Conservation (phyloP, 495 filamentous ascomycete species). For the Usnea hakonensis region DNA sequence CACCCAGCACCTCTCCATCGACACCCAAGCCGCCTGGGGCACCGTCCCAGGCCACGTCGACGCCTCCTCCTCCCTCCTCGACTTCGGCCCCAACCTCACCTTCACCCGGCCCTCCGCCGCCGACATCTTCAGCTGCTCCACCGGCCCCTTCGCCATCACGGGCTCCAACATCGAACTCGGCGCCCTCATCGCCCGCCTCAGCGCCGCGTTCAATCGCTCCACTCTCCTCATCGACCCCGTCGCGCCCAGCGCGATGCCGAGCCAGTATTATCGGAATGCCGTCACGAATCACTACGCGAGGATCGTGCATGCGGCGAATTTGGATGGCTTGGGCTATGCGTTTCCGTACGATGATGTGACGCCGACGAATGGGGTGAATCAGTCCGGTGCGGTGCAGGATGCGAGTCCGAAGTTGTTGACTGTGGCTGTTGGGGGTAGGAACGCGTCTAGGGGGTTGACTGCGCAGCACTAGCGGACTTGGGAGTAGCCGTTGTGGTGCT, state of each 20-base stretch:
- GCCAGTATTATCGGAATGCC: slow-evolving; percentile 44
- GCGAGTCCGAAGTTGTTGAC: slow-evolving; percentile 49
- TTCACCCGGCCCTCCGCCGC: slow-evolving; percentile 50
- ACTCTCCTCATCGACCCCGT: slow-evolving; percentile 45
- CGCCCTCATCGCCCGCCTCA: slow-evolving; percentile 55
- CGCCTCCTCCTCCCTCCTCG: slow-evolving; percentile 38
- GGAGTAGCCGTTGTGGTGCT: neutral
- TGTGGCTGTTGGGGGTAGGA: slow-evolving; percentile 54
- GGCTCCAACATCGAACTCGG: slow-evolving; percentile 40
- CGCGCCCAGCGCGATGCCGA: slow-evolving; percentile 43
- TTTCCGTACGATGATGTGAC: slow-evolving; percentile 76
- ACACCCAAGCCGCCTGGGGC: slow-evolving; percentile 53
- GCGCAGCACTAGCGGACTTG: slow-evolving; percentile 1
- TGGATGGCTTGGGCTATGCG: slow-evolving; percentile 60
- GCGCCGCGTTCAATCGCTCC: slow-evolving; percentile 61
- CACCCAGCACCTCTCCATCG: slow-evolving; percentile 42
- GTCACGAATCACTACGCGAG: slow-evolving; percentile 67
- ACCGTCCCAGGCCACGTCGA: slow-evolving; percentile 46
- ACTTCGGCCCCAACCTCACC: slow-evolving; percentile 36
- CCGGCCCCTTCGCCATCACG: slow-evolving; percentile 53
- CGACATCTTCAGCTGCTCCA: slow-evolving; percentile 66
- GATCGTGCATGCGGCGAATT: slow-evolving; percentile 55
- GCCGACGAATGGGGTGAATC: slow-evolving; percentile 47
- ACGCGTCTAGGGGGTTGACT: slow-evolving; percentile 7
- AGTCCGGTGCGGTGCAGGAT: slow-evolving; percentile 56